A percentile compares a stretch with the other conserved stretches of the same genome.
Evolutionary conservation across 2,329 filamentous ascomycete species (phyloP).

Genomic region (Berkeleyomyces rouxiae): DNA sequence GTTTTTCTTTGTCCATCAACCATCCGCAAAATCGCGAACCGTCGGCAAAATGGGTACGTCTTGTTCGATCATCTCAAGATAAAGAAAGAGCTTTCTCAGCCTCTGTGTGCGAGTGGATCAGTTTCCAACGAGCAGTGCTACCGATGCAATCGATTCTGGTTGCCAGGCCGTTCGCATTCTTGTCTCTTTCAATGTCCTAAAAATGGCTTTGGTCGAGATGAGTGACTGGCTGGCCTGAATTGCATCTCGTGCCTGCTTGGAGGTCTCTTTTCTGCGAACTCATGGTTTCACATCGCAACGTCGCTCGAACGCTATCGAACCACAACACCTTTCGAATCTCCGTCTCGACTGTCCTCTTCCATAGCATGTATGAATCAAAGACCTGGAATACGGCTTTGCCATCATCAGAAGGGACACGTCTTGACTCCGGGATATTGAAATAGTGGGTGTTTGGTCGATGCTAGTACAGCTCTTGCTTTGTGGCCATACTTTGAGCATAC

Average conservation of each 20-base stretch:
- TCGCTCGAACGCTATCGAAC: constrained; percentile 5
- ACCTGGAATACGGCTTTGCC: constrained; percentile 10
- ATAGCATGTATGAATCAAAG: background rate
- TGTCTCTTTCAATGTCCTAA: background rate
- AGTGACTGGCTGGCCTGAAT: background rate
- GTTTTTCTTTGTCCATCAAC: constrained; percentile 5
- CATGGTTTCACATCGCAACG: constrained; percentile 11
- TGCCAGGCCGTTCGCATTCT: background rate
- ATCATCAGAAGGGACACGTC: background rate
- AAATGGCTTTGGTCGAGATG: background rate
- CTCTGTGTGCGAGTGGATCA: constrained; percentile 36
- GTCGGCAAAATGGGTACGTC: constrained; percentile 14
- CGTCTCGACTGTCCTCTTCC: background rate
- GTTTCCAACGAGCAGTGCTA: constrained; percentile 8
- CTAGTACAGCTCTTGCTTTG: constrained; percentile 17
- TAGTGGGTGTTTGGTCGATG: constrained; percentile 14
- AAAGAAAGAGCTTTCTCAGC: constrained; percentile 20
- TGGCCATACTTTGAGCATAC: constrained; percentile 39
- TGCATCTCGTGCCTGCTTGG: background rate
- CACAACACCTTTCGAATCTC: background rate
- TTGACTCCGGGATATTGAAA: constrained; percentile 11
- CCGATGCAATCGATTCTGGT: background rate
- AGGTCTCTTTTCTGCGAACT: constrained; percentile 11
- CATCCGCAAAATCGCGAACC: constrained; percentile 12
- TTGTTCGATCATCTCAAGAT: constrained; percentile 11